Percentiles rank a stretch among this genome's conserved stretches.
Evolutionary conservation across 2,329 filamentous ascomycete species (phyloP).

Genomic region (Ilyonectria mors-panacis): DNA sequence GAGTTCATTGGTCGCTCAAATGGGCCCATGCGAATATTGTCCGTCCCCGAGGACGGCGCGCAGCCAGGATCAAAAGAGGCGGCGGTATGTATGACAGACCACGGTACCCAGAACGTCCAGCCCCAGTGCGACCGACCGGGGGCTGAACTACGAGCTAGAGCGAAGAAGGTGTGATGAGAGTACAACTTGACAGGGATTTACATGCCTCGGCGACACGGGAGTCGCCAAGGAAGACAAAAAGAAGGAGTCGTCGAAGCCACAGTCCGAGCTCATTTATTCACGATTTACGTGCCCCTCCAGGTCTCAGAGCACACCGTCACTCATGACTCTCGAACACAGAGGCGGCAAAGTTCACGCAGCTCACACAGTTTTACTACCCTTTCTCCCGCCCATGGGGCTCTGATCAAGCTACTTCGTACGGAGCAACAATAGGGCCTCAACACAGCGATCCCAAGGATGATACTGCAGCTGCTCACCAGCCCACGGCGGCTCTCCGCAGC

Average conservation of each 20-base stretch:
- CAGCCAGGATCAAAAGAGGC: conserved; percentile 31
- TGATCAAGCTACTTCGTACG: not conserved
- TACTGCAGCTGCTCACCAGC: conserved; percentile 21
- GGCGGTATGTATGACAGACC: conserved; percentile 28
- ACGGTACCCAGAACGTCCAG: conserved; percentile 24
- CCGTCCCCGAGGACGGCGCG: conserved; percentile 29
- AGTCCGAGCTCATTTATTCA: conserved; percentile 19
- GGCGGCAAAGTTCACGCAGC: not conserved
- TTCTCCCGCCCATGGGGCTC: not conserved
- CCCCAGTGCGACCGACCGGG: conserved; percentile 40
- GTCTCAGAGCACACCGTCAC: not conserved
- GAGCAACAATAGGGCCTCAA: conserved; percentile 16
- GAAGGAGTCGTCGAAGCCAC: conserved; percentile 45
- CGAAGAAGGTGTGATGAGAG: conserved; percentile 39
- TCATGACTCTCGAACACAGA: not conserved
- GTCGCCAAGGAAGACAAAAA: conserved; percentile 49
- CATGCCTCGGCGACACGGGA: conserved; percentile 36
- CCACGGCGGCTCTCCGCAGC: conserved; percentile 22
- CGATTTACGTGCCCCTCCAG: conserved; percentile 1
- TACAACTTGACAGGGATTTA: conserved; percentile 40
- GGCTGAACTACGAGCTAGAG: conserved; percentile 31
- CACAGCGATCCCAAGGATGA: conserved; percentile 15
- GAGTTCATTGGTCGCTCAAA: conserved; percentile 32
- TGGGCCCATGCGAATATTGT: conserved; percentile 27
- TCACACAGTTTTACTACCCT: not conserved